These are phyloP conservation scores for Anthracocystis setariae DNA, from an alignment of 1,284 basidiomycete species.

Conservation along the genomic window DNA sequence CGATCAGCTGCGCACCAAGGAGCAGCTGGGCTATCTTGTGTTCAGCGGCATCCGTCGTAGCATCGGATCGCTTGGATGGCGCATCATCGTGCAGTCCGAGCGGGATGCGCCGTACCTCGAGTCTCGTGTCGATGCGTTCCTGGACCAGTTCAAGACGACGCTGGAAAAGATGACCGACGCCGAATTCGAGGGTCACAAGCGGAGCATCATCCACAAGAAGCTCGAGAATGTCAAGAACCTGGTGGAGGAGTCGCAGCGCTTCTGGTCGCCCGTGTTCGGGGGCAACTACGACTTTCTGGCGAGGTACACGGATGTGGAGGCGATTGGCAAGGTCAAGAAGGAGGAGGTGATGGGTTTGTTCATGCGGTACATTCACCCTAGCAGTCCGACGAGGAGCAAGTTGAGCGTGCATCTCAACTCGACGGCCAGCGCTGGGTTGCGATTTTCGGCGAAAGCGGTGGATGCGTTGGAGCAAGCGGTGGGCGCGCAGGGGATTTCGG, in stretches of 20 bases:
- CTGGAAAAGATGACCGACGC: slow-evolving; percentile 54
- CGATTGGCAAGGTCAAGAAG: slow-evolving; percentile 77
- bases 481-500: slow-evolving; percentile 71
- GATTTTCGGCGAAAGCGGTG: slow-evolving; percentile 76
- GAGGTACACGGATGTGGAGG: slow-evolving; percentile 77
- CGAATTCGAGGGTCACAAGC: slow-evolving; percentile 61
- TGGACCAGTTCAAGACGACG: slow-evolving; percentile 75
- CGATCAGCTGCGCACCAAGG: slow-evolving; percentile 90
- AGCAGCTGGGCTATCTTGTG: slow-evolving; percentile 87
- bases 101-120: slow-evolving; percentile 85
- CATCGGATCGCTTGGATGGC: slow-evolving; percentile 77
- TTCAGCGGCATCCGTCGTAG: slow-evolving; percentile 56
- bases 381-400: slow-evolving; percentile 52
- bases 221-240: slow-evolving; percentile 64
- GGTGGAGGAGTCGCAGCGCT: slow-evolving; percentile 63
- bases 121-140: slow-evolving; percentile 85
- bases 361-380: slow-evolving; percentile 74
- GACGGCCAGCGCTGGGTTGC: slow-evolving; percentile 71
- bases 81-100: slow-evolving; percentile 92
- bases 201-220: slow-evolving; percentile 63
- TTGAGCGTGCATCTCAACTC: slow-evolving; percentile 66
- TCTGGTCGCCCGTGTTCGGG: slow-evolving; percentile 76
- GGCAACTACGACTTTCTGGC: slow-evolving; percentile 60
- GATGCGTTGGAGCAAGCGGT: slow-evolving; percentile 75
- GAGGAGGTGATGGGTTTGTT: slow-evolving; percentile 82